Conservation (phyloP, 176 grass and related monocot species). For the Luzula sylvatica region DNA sequence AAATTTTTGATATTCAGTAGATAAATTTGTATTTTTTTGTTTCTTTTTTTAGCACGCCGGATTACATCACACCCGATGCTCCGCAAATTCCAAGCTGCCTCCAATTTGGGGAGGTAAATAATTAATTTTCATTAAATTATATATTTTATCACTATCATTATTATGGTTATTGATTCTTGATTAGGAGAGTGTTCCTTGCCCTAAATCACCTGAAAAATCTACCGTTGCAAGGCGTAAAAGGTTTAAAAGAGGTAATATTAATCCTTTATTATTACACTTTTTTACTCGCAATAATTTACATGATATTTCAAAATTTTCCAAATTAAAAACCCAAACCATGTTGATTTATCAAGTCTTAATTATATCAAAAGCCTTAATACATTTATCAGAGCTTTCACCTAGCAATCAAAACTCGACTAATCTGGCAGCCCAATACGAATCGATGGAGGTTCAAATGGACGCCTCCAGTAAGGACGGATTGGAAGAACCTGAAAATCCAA, state of each 20-base stretch:
- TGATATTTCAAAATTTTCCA: background rate
- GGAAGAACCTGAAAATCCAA: slow-evolving; percentile 20
- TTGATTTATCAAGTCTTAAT: no score
- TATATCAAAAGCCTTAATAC: no score
- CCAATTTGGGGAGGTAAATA: slow-evolving; percentile 51
- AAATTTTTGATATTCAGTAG: background rate
- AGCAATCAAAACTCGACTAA: slow-evolving; percentile 8
- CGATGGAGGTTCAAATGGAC: slow-evolving; percentile 31
- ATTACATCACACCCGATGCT: slow-evolving; percentile 83
- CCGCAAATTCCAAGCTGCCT: slow-evolving; percentile 36
- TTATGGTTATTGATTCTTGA: slow-evolving; percentile 3
- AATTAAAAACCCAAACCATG: background rate
- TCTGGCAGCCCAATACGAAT: slow-evolving; percentile 18
- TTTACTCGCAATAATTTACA: background rate
- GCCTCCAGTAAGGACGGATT: slow-evolving; percentile 19
- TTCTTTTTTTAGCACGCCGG: slow-evolving; percentile 51
- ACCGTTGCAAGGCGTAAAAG: slow-evolving; percentile 53
- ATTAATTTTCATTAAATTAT: background rate
- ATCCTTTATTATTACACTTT: background rate
- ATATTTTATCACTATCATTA: background rate
- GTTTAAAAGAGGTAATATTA: slow-evolving; percentile 41
- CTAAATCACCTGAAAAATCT: slow-evolving; percentile 83
- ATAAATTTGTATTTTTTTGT: background rate
- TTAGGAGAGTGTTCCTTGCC: slow-evolving; percentile 79
- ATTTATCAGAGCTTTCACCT: slow-evolving; percentile 30